phyloP scores from a whole-genome alignment of 2,329 filamentous ascomycete species.

The Pezicula carpinea region DNA sequence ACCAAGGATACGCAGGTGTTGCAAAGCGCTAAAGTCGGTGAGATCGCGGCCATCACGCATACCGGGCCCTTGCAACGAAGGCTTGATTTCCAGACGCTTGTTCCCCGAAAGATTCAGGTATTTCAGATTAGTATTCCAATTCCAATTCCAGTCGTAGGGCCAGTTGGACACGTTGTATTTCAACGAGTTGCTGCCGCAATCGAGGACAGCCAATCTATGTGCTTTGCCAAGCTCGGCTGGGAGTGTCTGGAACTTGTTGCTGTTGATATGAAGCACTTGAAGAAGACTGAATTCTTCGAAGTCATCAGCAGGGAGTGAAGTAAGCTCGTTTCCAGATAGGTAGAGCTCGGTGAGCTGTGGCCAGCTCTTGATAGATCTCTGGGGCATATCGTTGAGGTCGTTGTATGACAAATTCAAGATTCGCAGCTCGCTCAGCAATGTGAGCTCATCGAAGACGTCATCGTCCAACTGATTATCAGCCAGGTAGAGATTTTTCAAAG shows the following conservation, averaged over 20 bases:
- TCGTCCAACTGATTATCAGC: constrained; percentile 94
- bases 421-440: constrained; percentile 74
- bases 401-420: constrained; percentile 95
- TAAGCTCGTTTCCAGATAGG: constrained; percentile 90
- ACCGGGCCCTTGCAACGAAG: constrained; percentile 66
- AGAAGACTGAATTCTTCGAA: constrained; percentile 84
- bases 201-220: constrained; percentile 83
- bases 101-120: constrained; percentile 97
- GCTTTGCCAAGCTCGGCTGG: constrained; percentile 94
- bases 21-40: constrained; percentile 84
- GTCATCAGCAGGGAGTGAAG: constrained; percentile 87
- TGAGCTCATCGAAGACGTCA: constrained; percentile 90
- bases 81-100: constrained; percentile 88
- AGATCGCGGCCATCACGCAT: constrained; percentile 64
- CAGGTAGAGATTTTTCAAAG: constrained; percentile 77
- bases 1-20: constrained; percentile 80
- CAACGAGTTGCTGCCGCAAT: constrained; percentile 89
- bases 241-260: constrained; percentile 95
- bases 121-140: constrained; percentile 90
- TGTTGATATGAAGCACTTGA: constrained; percentile 90
- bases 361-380: constrained; percentile 84
- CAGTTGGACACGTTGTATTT: constrained; percentile 99
- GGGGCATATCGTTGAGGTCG: constrained; percentile 85
- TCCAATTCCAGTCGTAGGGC: constrained; percentile 99
- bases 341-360: constrained; percentile 87